Evolutionary conservation across 441 rosid species (phyloP).

Genomic region (Pelargonium cotyledonis): DNA sequence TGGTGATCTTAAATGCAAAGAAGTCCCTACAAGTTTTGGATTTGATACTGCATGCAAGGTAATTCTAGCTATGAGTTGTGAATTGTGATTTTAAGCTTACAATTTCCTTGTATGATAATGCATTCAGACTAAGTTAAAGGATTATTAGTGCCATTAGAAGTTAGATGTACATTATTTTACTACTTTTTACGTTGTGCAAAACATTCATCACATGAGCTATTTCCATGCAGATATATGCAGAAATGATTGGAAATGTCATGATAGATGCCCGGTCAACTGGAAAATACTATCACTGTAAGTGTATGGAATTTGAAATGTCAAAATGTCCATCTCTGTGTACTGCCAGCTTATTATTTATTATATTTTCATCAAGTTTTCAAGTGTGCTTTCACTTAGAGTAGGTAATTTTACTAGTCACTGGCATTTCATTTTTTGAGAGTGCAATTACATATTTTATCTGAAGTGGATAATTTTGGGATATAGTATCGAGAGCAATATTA

Average conservation of each 20-base stretch:
- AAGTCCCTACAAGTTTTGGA: slow-evolving; percentile 96
- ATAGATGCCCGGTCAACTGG: slow-evolving; percentile 98
- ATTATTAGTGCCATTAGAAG: too few species aligned
- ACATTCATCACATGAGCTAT: background rate
- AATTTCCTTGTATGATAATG: background rate
- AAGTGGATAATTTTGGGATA: too few species aligned
- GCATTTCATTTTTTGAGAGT: too few species aligned
- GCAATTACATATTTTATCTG: background rate
- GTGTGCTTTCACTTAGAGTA: background rate
- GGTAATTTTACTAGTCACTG: background rate
- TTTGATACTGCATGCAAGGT: slow-evolving; percentile 99
- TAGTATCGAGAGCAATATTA: background rate
- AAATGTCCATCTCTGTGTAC: background rate
- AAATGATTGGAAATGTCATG: slow-evolving; percentile 99
- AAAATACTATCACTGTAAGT: slow-evolving; percentile 97
- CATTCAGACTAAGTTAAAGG: too few species aligned
- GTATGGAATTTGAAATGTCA: slow-evolving; percentile 4
- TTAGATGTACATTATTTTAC: too few species aligned
- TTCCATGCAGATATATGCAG: slow-evolving; percentile 73
- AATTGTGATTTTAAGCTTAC: background rate
- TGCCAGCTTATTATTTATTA: background rate
- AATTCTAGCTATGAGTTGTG: slow-evolving; percentile 11
- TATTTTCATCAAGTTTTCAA: background rate
- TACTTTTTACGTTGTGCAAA: slow-evolving; percentile 15
- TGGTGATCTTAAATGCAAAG: slow-evolving; percentile 97